Evolutionary conservation across 352 stramenopile species (phyloP).

Genomic region (Lagenidium giganteum): DNA sequence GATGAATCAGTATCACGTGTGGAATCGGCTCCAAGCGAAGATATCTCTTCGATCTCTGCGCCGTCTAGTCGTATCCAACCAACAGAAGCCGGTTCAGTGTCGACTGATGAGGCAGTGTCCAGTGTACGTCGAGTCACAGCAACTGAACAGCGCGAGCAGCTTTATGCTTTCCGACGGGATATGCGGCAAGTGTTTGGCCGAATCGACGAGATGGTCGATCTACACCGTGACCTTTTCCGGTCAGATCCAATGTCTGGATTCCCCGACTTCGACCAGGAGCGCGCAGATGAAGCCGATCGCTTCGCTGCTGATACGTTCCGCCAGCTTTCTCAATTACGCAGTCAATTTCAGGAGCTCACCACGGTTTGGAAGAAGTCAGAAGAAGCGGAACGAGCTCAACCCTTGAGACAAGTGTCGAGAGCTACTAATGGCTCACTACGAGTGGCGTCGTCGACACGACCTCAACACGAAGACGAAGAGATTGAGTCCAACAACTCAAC

Average conservation of each 20-base stretch:
- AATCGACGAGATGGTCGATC: constrained; percentile 63
- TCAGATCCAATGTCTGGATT: constrained; percentile 33
- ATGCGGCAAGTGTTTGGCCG: constrained; percentile 55
- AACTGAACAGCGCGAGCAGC: constrained; percentile 41
- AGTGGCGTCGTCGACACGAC: too few species aligned
- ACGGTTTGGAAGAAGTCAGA: constrained; percentile 13
- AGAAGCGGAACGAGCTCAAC: neutral
- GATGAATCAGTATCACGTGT: too few species aligned
- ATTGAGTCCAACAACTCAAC: too few species aligned
- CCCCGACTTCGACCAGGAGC: constrained; percentile 17
- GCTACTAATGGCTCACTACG: too few species aligned
- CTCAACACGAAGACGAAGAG: too few species aligned
- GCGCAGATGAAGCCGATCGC: constrained; percentile 23
- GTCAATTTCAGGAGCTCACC: constrained; percentile 28
- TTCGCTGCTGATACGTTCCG: constrained; percentile 36
- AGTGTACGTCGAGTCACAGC: too few species aligned
- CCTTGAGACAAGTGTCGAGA: neutral
- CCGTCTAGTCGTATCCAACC: too few species aligned
- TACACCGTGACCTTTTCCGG: constrained; percentile 56
- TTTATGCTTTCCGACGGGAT: constrained; percentile 54
- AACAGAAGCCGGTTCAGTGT: too few species aligned
- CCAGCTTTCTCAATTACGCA: constrained; percentile 31
- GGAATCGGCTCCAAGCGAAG: neutral
- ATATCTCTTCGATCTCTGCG: neutral
- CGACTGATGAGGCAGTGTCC: too few species aligned